Conservation (phyloP, 148 eudicot species). For the Selenicereus undatus region DNA sequence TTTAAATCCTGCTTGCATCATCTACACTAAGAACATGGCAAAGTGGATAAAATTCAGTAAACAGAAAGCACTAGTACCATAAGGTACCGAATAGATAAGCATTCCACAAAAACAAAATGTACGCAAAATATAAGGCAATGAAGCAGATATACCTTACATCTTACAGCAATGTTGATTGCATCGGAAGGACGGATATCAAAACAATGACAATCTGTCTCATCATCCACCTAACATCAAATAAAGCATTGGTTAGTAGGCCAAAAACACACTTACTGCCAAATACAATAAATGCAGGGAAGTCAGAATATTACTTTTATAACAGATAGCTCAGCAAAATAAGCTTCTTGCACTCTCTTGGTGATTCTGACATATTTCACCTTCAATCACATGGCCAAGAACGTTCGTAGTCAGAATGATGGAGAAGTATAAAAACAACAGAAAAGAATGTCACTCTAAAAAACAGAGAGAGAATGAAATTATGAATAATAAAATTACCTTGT, state of each 20-base stretch:
- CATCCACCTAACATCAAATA: conserved; percentile 42
- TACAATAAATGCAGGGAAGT: neutral
- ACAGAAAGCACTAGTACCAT: neutral
- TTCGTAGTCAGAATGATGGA: conserved; percentile 8
- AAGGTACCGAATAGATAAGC: neutral
- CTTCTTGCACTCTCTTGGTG: conserved; percentile 87
- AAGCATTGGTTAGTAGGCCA: neutral
- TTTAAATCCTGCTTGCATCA: no score
- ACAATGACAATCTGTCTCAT: conserved; percentile 53
- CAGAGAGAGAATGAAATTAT: neutral
- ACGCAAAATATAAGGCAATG: neutral
- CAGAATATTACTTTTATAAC: conserved; percentile 50
- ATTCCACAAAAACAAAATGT: neutral
- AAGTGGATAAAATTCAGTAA: neutral
- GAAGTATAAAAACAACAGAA: neutral
- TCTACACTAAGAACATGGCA: neutral
- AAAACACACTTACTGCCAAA: neutral
- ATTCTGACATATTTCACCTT: conserved; percentile 93
- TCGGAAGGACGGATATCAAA: conserved; percentile 94
- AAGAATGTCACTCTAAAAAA: neutral
- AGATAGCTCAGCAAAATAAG: conserved; percentile 76
- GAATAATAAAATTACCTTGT: conserved; percentile 41
- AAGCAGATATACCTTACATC: conserved; percentile 69
- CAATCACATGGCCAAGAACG: conserved; percentile 3
- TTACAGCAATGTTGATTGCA: conserved; percentile 91